A percentile compares a stretch with the other conserved stretches of the same genome.
phyloP scores from a whole-genome alignment of 371 early-diverging fungal species.

The Dentiscutata heterogama region DNA sequence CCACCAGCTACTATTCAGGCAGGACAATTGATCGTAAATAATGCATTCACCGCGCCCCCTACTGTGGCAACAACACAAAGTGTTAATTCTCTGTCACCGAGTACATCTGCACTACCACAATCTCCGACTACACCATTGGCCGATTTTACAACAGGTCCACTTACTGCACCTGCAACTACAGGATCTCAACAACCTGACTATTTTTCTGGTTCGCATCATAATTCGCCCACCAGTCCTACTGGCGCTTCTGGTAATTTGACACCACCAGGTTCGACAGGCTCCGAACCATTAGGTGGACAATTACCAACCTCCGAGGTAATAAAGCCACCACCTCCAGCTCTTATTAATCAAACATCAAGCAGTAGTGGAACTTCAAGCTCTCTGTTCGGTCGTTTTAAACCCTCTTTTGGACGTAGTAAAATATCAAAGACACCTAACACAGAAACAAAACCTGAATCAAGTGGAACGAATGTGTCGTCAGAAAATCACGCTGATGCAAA shows the following conservation, averaged over 20 bases:
- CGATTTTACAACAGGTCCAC: constrained; percentile 58
- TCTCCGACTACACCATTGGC: constrained; percentile 43
- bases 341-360: constrained; percentile 35
- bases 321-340: constrained; percentile 41
- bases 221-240: constrained; percentile 26
- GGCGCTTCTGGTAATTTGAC: neutral
- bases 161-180: constrained; percentile 59
- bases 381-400: constrained; percentile 18
- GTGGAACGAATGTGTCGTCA: neutral
- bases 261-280: neutral
- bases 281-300: neutral
- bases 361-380: constrained; percentile 8
- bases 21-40: constrained; percentile 41
- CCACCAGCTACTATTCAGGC: constrained; percentile 44
- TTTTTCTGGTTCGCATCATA: constrained; percentile 60
- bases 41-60: neutral
- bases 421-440: constrained; percentile 1
- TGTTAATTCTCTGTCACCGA: constrained; percentile 34
- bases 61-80: constrained; percentile 6
- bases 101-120: constrained; percentile 18
- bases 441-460: neutral
- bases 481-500: neutral
- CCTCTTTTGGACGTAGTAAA: constrained; percentile 3
- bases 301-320: constrained; percentile 16
- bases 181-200: constrained; percentile 56